These are phyloP conservation scores for Anisodus tanguticus DNA, from an alignment of 257 asterid genomes.

Conservation along the genomic window DNA sequence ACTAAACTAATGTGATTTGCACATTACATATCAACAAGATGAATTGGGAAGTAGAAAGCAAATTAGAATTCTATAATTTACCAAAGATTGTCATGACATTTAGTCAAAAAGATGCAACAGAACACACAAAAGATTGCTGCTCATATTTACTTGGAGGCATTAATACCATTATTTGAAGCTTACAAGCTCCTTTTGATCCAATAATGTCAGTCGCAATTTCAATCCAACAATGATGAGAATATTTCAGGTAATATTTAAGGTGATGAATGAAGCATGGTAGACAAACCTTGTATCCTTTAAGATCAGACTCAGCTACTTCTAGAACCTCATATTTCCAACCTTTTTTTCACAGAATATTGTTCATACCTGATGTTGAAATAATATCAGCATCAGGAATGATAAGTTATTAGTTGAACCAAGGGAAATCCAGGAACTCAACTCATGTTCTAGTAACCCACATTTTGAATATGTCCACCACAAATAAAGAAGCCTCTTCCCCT, in stretches of 20 bases:
- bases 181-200: conserved; percentile 18
- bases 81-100: conserved; percentile 4
- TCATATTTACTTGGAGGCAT: not conserved
- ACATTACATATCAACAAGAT: conserved; percentile 2
- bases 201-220: not conserved
- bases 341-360: conserved; percentile 64
- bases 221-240: not conserved
- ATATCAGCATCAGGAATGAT: conserved; percentile 31
- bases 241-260: conserved; percentile 2
- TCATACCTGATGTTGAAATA: conserved; percentile 69
- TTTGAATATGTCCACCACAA: conserved; percentile 92
- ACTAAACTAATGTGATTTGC: conserved; percentile 12
- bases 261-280: not conserved
- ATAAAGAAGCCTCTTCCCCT: conserved; percentile 97
- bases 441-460: conserved; percentile 52
- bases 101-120: not conserved
- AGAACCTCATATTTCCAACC: conserved; percentile 94
- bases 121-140: not conserved
- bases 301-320: conserved; percentile 75
- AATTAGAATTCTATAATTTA: not conserved
- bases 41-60: not conserved
- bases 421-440: conserved; percentile 8
- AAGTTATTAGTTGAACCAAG: conserved; percentile 26
- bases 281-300: conserved; percentile 88
- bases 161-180: conserved; percentile 23